phyloP scores from a whole-genome alignment of 192 early-diverging fungal genomes.

The Backusella australiensis region DNA sequence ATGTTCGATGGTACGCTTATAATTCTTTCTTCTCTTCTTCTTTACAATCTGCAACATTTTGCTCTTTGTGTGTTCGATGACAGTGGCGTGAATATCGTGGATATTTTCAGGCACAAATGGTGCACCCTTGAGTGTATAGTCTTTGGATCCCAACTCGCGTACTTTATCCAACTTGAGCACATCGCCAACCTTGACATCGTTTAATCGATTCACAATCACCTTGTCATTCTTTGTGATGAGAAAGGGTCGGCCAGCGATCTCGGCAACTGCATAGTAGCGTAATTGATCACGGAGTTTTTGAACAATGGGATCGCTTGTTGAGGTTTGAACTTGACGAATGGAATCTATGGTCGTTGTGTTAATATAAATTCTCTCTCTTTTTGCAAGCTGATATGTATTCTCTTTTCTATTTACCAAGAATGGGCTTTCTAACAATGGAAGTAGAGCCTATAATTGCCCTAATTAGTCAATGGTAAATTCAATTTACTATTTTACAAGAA shows the following conservation, averaged over 20 bases:
- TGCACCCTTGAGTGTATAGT: constrained; percentile 82
- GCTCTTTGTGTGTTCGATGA: constrained; percentile 86
- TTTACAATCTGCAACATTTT: constrained; percentile 70
- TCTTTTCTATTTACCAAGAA: constrained; percentile 12
- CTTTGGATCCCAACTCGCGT: constrained; percentile 79
- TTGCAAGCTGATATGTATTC: neutral
- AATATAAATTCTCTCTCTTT: neutral
- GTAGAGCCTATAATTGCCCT: neutral
- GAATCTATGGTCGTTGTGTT: neutral
- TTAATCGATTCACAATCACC: constrained; percentile 78
- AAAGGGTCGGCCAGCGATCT: constrained; percentile 85
- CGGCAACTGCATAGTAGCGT: constrained; percentile 83
- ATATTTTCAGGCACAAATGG: constrained; percentile 77
- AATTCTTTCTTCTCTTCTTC: constrained; percentile 79
- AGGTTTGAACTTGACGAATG: constrained; percentile 17
- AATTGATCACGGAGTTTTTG: constrained; percentile 59
- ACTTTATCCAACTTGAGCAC: constrained; percentile 83
- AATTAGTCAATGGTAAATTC: neutral
- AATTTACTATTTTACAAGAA: neutral
- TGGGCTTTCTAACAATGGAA: constrained; percentile 5
- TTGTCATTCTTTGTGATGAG: constrained; percentile 88
- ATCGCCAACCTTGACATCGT: constrained; percentile 85
- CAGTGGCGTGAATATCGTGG: constrained; percentile 78
- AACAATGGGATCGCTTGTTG: constrained; percentile 6
- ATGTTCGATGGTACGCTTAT: constrained; percentile 64